A percentile compares a stretch with the other conserved stretches of the same genome.
phyloP scores from a whole-genome alignment of 2,329 filamentous ascomycete species.

The Fusarium cyanostomum region DNA sequence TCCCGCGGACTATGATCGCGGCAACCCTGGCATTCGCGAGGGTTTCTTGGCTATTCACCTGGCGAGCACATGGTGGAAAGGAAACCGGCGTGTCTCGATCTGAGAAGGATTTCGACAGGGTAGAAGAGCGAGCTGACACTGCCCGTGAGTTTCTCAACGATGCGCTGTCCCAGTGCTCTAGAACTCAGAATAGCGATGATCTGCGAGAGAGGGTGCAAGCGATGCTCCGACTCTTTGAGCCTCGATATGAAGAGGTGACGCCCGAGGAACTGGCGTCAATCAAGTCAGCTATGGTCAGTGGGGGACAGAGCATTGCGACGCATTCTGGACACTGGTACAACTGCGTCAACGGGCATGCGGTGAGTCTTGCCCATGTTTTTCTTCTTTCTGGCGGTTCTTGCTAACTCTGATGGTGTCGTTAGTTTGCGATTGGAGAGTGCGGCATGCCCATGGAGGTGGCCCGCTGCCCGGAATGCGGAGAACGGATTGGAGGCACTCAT shows the following conservation, averaged over 20 bases:
- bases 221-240: slow-evolving; percentile 38
- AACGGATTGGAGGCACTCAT: slow-evolving; percentile 28
- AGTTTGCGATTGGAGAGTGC: slow-evolving; percentile 73
- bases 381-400: not conserved
- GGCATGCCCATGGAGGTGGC: slow-evolving; percentile 71
- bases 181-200: not conserved
- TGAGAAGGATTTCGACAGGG: not conserved
- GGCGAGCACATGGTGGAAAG: not conserved
- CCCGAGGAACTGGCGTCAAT: slow-evolving; percentile 55
- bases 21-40: not conserved
- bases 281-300: slow-evolving; percentile 58
- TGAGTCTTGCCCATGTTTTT: slow-evolving; percentile 10
- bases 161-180: not conserved
- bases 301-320: slow-evolving; percentile 50
- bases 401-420: not conserved
- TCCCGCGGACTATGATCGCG: not conserved
- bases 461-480: slow-evolving; percentile 70
- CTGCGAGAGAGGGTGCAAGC: slow-evolving; percentile 14
- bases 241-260: slow-evolving; percentile 53
- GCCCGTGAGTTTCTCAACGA: not conserved
- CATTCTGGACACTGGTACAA: slow-evolving; percentile 50
- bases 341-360: slow-evolving; percentile 45
- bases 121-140: not conserved
- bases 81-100: not conserved
- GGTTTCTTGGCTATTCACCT: not conserved